phyloP scores from a whole-genome alignment of 768 basidiomycete genomes.

The Zangia roseola region DNA sequence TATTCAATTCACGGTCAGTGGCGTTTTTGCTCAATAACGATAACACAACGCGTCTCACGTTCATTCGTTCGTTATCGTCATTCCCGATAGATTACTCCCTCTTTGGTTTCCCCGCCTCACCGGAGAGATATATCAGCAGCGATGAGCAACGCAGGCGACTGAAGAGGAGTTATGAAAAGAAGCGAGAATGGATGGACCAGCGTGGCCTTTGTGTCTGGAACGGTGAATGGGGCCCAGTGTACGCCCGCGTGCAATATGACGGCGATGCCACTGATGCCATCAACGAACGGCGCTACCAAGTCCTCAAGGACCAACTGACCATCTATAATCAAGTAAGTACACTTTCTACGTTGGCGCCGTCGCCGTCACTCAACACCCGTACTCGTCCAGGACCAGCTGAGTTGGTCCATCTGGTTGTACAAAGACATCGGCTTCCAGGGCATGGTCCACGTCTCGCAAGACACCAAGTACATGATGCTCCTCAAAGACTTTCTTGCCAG shows the following conservation, averaged over 20 bases:
- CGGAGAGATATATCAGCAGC: conserved; percentile 51
- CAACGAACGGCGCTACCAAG: conserved; percentile 62
- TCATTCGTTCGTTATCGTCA: not conserved
- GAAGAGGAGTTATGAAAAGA: conserved; percentile 63
- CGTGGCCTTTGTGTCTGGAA: conserved; percentile 69
- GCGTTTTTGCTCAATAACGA: not conserved
- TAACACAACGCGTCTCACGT: not conserved
- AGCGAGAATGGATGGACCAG: conserved; percentile 76
- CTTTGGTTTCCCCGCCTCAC: conserved; percentile 69
- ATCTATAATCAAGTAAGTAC: conserved; percentile 60
- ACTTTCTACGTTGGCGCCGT: not conserved
- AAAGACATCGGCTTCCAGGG: conserved; percentile 87
- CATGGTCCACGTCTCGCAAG: conserved; percentile 71
- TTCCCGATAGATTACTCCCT: conserved; percentile 25
- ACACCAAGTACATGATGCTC: conserved; percentile 70
- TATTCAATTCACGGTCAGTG: conserved; percentile 70
- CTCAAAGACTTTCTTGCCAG: conserved; percentile 69
- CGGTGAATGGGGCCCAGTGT: conserved; percentile 85
- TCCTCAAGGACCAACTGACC: conserved; percentile 69
- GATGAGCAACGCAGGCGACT: conserved; percentile 53
- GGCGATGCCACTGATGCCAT: conserved; percentile 60
- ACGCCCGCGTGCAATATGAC: conserved; percentile 60
- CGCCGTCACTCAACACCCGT: not conserved
- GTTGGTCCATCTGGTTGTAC: conserved; percentile 88
- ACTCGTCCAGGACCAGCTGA: conserved; percentile 52